Evolutionary conservation across 768 basidiomycete genomes (phyloP).

Genomic region (Dentipellis sp.): DNA sequence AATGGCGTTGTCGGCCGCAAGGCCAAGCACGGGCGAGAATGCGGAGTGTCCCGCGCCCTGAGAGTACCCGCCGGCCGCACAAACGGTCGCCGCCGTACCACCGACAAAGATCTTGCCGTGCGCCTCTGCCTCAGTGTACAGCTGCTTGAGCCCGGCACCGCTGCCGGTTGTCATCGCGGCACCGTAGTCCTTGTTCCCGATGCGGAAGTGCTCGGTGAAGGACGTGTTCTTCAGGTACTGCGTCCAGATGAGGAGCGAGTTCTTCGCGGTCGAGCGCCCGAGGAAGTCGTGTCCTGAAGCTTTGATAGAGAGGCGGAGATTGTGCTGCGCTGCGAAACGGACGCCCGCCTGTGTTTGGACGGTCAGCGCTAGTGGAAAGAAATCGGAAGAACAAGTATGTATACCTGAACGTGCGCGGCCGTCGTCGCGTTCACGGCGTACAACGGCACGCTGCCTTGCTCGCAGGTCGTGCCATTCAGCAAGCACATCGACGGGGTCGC

Average conservation of each 20-base stretch:
- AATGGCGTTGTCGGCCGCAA: constrained; percentile 18
- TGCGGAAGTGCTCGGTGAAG: constrained; percentile 18
- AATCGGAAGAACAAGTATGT: neutral
- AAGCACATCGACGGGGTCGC: constrained; percentile 8
- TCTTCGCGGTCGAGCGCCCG: constrained; percentile 33
- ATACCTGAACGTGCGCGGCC: constrained; percentile 8
- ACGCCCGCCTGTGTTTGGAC: constrained; percentile 19
- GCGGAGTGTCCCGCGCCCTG: constrained; percentile 19
- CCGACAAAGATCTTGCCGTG: constrained; percentile 16
- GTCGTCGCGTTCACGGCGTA: constrained; percentile 12
- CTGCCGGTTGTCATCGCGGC: constrained; percentile 17
- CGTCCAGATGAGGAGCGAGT: constrained; percentile 33
- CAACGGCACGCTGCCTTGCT: constrained; percentile 9
- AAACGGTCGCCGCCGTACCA: constrained; percentile 16
- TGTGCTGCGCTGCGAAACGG: constrained; percentile 19
- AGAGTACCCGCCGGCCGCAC: constrained; percentile 15
- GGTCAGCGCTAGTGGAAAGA: neutral
- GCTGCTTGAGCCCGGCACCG: constrained; percentile 11
- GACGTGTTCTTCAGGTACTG: constrained; percentile 27
- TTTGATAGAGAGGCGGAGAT: constrained; percentile 25
- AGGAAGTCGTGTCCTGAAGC: constrained; percentile 32
- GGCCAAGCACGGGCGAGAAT: constrained; percentile 15
- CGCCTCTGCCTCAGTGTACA: constrained; percentile 13
- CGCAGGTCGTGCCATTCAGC: constrained; percentile 6
- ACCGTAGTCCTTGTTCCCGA: constrained; percentile 16